phyloP scores from a whole-genome alignment of 75 land plant species.

The Picea sitchensis region DNA sequence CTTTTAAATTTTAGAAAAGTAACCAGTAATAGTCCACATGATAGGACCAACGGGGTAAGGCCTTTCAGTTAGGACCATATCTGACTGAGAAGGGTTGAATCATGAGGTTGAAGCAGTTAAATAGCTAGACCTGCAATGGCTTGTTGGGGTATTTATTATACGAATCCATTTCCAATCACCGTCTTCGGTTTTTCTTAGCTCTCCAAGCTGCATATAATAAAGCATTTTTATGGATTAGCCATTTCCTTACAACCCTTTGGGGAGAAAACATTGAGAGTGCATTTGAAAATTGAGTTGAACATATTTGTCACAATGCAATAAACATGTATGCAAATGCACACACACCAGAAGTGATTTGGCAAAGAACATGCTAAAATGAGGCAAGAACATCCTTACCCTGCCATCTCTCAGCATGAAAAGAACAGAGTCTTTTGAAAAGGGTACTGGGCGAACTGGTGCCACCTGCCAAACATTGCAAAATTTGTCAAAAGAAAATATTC shows the following conservation, averaged over 20 bases:
- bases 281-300: background rate
- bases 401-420: constrained; percentile 73
- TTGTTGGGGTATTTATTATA: constrained; percentile 64
- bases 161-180: constrained; percentile 56
- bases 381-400: constrained; percentile 44
- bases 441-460: constrained; percentile 56
- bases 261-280: background rate
- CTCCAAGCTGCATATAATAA: constrained; percentile 49
- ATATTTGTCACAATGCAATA: background rate
- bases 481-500: background rate
- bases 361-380: background rate
- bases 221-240: background rate
- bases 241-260: background rate
- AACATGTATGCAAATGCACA: background rate
- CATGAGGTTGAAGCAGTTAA: constrained; percentile 54
- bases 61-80: too few relatives aligned
- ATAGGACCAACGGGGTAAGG: too few relatives aligned
- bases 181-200: constrained; percentile 42
- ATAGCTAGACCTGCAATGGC: constrained; percentile 44
- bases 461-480: constrained; percentile 41
- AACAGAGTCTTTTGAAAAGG: constrained; percentile 53
- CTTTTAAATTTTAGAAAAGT: too few relatives aligned
- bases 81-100: background rate
- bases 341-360: background rate
- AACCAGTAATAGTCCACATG: too few relatives aligned